A percentile compares a stretch with the other conserved stretches of the same genome.
phyloP scores from a whole-genome alignment of 495 filamentous ascomycete species.

The Lasiosphaeriaceae sp. region DNA sequence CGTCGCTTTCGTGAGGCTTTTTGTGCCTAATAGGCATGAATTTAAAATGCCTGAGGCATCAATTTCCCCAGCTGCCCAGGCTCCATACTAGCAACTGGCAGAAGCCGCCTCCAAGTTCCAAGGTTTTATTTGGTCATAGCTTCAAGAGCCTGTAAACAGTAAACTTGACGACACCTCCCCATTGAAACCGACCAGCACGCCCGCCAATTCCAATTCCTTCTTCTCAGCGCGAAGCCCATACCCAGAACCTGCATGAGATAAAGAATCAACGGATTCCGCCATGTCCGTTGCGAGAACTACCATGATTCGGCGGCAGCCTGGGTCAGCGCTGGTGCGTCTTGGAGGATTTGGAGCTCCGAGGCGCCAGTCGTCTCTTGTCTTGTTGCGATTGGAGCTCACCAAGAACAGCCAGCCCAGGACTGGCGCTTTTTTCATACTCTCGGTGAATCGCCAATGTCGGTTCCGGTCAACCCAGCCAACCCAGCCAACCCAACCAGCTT shows the following conservation, averaged over 20 bases:
- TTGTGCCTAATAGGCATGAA: not conserved
- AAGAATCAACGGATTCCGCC: not conserved
- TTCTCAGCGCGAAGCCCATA: not conserved
- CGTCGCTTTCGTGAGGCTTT: no score
- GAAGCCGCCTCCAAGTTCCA: no score
- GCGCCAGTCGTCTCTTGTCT: not conserved
- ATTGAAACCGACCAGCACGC: not conserved
- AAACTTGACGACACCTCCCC: no score
- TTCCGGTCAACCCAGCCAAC: conserved; percentile 22
- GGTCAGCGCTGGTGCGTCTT: not conserved
- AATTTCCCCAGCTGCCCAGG: no score
- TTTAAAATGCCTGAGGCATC: not conserved
- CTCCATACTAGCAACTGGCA: no score
- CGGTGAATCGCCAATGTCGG: conserved; percentile 11
- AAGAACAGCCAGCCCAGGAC: not conserved
- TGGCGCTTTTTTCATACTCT: not conserved
- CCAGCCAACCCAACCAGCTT: conserved; percentile 15
- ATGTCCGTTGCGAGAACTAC: conserved; percentile 1
- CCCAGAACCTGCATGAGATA: not conserved
- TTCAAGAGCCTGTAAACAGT: no score
- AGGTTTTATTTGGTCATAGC: no score
- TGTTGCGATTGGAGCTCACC: conserved; percentile 2
- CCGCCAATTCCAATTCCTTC: not conserved
- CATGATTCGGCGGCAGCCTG: not conserved
- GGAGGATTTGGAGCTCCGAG: not conserved